phyloP scores from a whole-genome alignment of 768 basidiomycete species.

The Dentipellis fragilis region DNA sequence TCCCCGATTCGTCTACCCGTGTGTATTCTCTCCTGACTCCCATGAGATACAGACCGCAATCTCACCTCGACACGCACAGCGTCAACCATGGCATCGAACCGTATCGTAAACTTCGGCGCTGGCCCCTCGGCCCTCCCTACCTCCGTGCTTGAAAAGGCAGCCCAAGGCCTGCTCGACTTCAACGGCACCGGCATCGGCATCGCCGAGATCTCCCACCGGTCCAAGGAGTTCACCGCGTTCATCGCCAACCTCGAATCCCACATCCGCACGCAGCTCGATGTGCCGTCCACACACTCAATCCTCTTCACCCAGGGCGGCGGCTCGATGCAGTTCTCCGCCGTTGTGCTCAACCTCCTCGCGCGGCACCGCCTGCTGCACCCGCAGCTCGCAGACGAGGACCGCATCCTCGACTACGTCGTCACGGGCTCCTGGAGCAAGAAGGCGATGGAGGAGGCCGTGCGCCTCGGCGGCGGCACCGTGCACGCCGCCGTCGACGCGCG shows the following conservation, averaged over 20 bases:
- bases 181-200: constrained; percentile 87
- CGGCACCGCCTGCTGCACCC: constrained; percentile 72
- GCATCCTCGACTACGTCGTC: constrained; percentile 77
- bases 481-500: constrained; percentile 69
- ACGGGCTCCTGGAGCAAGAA: constrained; percentile 91
- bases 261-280: constrained; percentile 66
- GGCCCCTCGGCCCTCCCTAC: constrained; percentile 90
- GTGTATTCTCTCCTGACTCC: no score
- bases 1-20: no score
- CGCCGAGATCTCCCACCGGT: constrained; percentile 93
- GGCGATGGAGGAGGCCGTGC: constrained; percentile 71
- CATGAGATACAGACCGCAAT: no score
- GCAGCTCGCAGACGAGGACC: constrained; percentile 40
- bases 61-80: no score
- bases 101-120: constrained; percentile 85
- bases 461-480: constrained; percentile 49
- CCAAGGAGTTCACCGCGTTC: constrained; percentile 74
- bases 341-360: constrained; percentile 86
- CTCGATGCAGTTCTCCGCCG: constrained; percentile 82
- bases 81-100: constrained; percentile 9
- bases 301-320: constrained; percentile 96
- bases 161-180: constrained; percentile 83
- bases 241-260: constrained; percentile 51
- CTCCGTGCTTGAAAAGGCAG: constrained; percentile 76
- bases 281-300: constrained; percentile 78